Evolutionary conservation across 1,284 basidiomycete genomes (phyloP), one percentile per base, ranked within the genome.

Genomic region (Ustilago crameri): DNA sequence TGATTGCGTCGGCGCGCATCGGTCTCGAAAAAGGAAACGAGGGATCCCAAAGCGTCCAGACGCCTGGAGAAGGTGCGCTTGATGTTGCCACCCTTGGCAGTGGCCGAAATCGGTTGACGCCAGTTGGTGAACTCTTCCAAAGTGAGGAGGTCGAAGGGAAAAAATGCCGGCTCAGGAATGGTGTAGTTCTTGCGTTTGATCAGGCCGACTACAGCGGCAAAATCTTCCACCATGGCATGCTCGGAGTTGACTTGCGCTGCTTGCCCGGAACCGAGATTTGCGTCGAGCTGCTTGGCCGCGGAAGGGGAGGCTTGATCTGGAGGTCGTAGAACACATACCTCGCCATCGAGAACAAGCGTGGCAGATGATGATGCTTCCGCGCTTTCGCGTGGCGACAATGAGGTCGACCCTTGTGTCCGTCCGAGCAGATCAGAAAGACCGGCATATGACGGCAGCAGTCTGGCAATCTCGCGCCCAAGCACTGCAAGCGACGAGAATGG

Each of bases 311-410:
- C 68, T 27, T 53, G 30, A n/a, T 71, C 58, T 15, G 62, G 57
- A 9, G 57, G 57, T 30, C 46, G 54, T 3, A 74, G 52, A 3
- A 64, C 61, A 50, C 77, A 79, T 17, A 77, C 53, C 42, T 79
- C 77, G 26, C 77, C 77, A 43, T 79, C 77, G 4, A 79, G 51
- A 12, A 79, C 56, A n/a, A 79, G 57, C 1, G 64, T 60, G 17
- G 50, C 53, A 5, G 43, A 51, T 17, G 22, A 27, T 7, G 7
- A 5, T 2, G 12, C 2, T 8, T 17, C 17, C 14, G 10, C 40
- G n/a, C 20, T 10, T 9, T 32, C 30, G 7, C 23, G 27, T 9
- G 12, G 40, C 2, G 23, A 14, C 9, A 24, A 27, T 14, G 26
- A 20, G 5, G 8, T 23, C 18, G 24, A 42, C 35, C 18, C 18